These are phyloP conservation scores for Lodderomyces parapsilosis DNA, from an alignment of 1,139 yeast species.

Conservation along the genomic window DNA sequence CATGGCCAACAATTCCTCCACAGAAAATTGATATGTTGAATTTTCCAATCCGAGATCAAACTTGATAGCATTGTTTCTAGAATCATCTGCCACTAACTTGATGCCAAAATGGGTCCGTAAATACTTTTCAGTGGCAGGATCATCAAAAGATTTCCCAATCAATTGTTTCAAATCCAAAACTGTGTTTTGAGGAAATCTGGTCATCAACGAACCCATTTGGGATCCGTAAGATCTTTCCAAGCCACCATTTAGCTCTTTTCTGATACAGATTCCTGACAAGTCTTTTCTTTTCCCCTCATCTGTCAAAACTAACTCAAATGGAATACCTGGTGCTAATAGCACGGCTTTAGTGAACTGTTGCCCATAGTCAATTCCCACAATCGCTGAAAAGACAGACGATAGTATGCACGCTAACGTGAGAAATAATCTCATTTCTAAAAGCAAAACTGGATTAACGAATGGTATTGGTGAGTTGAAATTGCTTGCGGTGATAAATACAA, in stretches of 20 bases:
- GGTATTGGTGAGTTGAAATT: too few species aligned
- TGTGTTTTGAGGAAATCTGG: constrained; percentile 74
- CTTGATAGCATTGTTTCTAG: constrained; percentile 52
- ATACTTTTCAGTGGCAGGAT: constrained; percentile 45
- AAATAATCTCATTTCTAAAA: not conserved
- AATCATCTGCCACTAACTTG: constrained; percentile 38
- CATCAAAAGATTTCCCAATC: constrained; percentile 62
- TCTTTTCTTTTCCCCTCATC: constrained; percentile 93
- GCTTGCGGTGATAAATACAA: too few species aligned
- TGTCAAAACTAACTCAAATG: constrained; percentile 83
- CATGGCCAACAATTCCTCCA: constrained; percentile 88
- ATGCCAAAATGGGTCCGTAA: constrained; percentile 61
- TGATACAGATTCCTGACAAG: constrained; percentile 70
- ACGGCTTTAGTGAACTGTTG: constrained; percentile 86
- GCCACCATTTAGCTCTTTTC: constrained; percentile 41
- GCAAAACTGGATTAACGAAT: too few species aligned
- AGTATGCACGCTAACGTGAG: not conserved
- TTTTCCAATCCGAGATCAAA: constrained; percentile 50
- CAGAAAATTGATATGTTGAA: constrained; percentile 41
- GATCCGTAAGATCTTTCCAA: constrained; percentile 80
- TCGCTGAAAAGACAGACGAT: constrained; percentile 41
- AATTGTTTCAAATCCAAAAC: constrained; percentile 67
- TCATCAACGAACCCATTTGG: constrained; percentile 64
- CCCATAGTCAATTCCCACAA: constrained; percentile 88
- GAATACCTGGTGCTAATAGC: constrained; percentile 85